phyloP scores from a whole-genome alignment of 768 basidiomycete genomes.

The Tephrocybe sp. region DNA sequence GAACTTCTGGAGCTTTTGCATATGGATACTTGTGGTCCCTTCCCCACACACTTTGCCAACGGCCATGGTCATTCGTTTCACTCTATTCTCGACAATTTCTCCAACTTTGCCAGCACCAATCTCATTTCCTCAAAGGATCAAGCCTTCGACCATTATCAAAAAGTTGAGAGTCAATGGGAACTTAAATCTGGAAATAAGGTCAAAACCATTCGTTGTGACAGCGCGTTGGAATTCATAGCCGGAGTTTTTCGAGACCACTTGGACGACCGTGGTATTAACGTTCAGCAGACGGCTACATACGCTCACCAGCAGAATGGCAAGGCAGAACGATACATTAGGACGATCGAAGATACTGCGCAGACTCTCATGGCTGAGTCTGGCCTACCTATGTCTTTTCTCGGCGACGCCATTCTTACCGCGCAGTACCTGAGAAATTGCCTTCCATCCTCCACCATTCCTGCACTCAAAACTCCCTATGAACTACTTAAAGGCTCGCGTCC shows the following conservation, averaged over 20 bases:
- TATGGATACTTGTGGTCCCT: neutral
- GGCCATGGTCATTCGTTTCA: neutral
- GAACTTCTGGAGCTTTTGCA: neutral
- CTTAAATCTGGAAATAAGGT: neutral
- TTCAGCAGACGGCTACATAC: constrained; percentile 8
- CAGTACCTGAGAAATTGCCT: constrained; percentile 22
- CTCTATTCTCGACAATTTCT: neutral
- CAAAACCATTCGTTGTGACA: neutral
- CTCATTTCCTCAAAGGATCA: neutral
- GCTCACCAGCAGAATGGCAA: constrained; percentile 32
- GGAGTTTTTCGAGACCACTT: neutral
- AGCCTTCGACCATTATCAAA: neutral
- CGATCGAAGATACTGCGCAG: constrained; percentile 21
- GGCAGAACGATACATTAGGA: constrained; percentile 26
- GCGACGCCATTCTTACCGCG: constrained; percentile 19
- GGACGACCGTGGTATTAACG: neutral
- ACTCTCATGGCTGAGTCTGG: constrained; percentile 21
- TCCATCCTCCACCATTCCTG: constrained; percentile 22
- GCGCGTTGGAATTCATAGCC: neutral
- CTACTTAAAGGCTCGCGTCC: constrained; percentile 18
- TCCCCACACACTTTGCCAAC: neutral
- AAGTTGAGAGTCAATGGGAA: neutral
- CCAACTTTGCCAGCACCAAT: neutral
- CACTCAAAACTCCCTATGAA: constrained; percentile 19
- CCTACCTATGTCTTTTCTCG: constrained; percentile 22